Evolutionary conservation across 345 rosid species (phyloP).

Genomic region (Balakata baccata): DNA sequence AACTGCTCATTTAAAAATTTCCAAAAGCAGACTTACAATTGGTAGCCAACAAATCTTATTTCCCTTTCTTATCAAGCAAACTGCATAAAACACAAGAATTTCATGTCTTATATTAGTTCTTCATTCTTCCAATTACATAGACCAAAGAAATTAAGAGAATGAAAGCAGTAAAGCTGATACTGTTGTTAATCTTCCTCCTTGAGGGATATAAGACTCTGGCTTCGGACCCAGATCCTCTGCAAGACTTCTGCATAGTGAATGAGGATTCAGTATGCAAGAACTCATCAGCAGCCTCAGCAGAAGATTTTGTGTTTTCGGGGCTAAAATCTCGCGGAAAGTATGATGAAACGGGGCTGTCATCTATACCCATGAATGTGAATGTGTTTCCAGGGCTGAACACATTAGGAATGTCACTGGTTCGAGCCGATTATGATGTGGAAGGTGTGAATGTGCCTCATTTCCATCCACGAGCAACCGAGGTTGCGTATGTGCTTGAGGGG

Average conservation of each 20-base stretch:
- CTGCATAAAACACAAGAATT: not conserved
- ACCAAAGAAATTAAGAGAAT: constrained; percentile 9
- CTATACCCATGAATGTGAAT: constrained; percentile 51
- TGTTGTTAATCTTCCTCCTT: constrained; percentile 25
- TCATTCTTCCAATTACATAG: not conserved
- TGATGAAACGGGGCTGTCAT: constrained; percentile 52
- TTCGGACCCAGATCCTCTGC: constrained; percentile 78
- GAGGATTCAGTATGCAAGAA: constrained; percentile 53
- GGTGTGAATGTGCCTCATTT: constrained; percentile 75
- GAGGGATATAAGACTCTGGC: constrained; percentile 32
- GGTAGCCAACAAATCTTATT: constrained; percentile 22
- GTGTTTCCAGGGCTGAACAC: constrained; percentile 75
- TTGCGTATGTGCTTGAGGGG: constrained; percentile 58
- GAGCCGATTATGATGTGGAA: constrained; percentile 64
- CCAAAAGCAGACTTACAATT: constrained; percentile 8
- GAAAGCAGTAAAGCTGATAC: constrained; percentile 15
- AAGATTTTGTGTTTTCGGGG: constrained; percentile 68
- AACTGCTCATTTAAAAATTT: not conserved
- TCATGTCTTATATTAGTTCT: not conserved
- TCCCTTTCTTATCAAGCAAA: constrained; percentile 35
- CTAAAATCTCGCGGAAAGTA: constrained; percentile 48
- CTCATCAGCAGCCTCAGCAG: constrained; percentile 50
- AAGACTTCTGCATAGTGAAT: constrained; percentile 63
- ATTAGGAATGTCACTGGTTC: constrained; percentile 60
- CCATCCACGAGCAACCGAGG: constrained; percentile 78